A percentile compares a stretch with the other conserved stretches of the same genome.
These are phyloP conservation scores for Mimosa pudica DNA, from an alignment of 306 rosid genomes.

Conservation along the genomic window DNA sequence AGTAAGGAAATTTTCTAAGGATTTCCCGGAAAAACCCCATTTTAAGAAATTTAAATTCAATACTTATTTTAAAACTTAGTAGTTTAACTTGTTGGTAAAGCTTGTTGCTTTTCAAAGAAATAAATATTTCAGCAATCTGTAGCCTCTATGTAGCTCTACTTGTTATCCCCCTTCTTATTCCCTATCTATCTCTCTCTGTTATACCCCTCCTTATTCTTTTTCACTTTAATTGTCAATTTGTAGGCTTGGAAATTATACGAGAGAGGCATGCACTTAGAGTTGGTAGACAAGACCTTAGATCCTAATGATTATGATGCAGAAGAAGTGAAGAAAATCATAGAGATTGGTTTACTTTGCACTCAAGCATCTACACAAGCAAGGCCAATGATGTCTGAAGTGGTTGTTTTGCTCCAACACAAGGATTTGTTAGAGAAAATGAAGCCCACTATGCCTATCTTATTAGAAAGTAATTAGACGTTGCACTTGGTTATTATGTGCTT, in stretches of 20 bases:
- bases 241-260: background rate
- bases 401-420: background rate
- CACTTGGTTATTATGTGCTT: too few species aligned
- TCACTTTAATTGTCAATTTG: background rate
- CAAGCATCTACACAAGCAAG: background rate
- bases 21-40: too few species aligned
- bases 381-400: background rate
- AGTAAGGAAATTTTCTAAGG: background rate
- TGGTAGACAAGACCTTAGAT: background rate
- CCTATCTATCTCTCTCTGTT: too few species aligned
- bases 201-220: too few species aligned
- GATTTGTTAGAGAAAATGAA: background rate
- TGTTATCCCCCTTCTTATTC: too few species aligned
- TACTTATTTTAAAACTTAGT: too few species aligned
- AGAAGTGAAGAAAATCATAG: constrained; percentile 9
- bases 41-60: too few species aligned
- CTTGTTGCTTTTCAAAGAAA: too few species aligned
- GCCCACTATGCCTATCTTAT: background rate
- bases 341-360: background rate
- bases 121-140: too few species aligned
- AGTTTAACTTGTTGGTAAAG: too few species aligned
- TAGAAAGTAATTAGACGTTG: background rate
- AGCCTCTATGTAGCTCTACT: too few species aligned
- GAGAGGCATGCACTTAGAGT: background rate
- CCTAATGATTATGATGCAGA: background rate